Evolutionary conservation across 805 yeast genomes (phyloP).

Genomic region (Kodamaea hsintzibuensis): DNA sequence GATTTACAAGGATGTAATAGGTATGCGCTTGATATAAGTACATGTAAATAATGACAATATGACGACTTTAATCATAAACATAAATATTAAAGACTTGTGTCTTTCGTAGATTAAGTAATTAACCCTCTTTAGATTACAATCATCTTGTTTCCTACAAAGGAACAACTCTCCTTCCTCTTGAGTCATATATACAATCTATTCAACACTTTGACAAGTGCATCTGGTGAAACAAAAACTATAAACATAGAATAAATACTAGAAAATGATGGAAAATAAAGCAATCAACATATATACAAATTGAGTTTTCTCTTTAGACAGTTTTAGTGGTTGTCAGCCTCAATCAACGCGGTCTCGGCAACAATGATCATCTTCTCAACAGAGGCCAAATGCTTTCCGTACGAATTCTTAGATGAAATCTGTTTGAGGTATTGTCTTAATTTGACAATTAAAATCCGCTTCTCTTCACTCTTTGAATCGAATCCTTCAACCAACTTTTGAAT

Average conservation of each 20-base stretch:
- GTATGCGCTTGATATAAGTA: neutral
- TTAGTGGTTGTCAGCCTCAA: conserved; percentile 35
- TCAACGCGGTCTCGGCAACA: conserved; percentile 51
- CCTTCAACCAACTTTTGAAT: conserved; percentile 91
- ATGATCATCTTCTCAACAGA: conserved; percentile 73
- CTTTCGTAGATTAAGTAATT: no score
- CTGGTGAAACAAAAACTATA: neutral
- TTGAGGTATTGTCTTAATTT: conserved; percentile 81
- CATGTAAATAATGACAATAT: neutral
- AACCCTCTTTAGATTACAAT: no score
- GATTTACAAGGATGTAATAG: neutral
- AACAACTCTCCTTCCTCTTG: neutral
- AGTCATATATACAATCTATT: neutral
- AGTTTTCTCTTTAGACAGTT: neutral
- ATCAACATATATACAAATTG: conserved; percentile 1
- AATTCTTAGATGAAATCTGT: conserved; percentile 60
- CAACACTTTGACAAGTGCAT: neutral
- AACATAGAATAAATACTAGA: conserved; percentile 1
- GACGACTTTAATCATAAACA: neutral
- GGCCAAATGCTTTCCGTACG: conserved; percentile 80
- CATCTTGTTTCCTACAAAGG: no score
- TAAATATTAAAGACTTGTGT: no score
- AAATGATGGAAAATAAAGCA: neutral
- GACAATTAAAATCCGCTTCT: conserved; percentile 66
- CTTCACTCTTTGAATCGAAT: conserved; percentile 58